Evolutionary conservation across 2,329 filamentous ascomycete genomes (phyloP), one percentile per base, ranked within the genome.

Genomic region (Colletotrichum noveboracense): DNA sequence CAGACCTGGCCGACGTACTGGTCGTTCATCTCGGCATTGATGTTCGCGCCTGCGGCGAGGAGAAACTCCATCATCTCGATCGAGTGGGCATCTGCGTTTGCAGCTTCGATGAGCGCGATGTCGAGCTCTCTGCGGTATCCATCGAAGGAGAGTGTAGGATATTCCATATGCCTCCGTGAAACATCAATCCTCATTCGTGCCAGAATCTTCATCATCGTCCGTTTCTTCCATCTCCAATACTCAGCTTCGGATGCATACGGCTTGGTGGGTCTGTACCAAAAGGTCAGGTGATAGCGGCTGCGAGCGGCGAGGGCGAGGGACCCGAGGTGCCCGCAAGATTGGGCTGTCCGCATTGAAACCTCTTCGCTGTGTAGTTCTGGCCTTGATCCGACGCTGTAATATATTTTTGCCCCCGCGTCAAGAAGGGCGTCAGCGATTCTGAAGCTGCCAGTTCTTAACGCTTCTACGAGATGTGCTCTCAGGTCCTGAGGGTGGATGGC

Each of bases 341-440:
- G n/a, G n/a, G n/a, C n/a, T n/a, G n/a, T n/a, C n/a, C n/a, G n/a
- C n/a, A n/a, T n/a, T n/a, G n/a, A n/a, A n/a, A n/a, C n/a, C n/a
- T 9, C 26, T 18, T 14, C 34, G 4, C 1, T 28, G 26, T 0
- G 6, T 3, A 21, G 0, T 2, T n/a, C 5, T 28, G 12, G 7
- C 21, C 43, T 9, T 6, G 56, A 56, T 4, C 52, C 21, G 4
- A 7, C 7, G 24, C 28, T 62, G 36, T 70, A 61, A 1, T 8
- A 0, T 3, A 52, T 30, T 18, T 62, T 38, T 2, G 67, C 58
- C 7, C 38, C 58, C 4, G 26, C 34, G 0, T 55, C 3, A 14
- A 70, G 28, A 12, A 70, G 56, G 26, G 2, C 13, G 16, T 52
- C 52, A 16, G 68, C 58, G 3, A n/a, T 13, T 3, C n/a, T 55